Evolutionary conservation across 2,329 filamentous ascomycete genomes (phyloP).

Genomic region (Talaromyces funiculosus): DNA sequence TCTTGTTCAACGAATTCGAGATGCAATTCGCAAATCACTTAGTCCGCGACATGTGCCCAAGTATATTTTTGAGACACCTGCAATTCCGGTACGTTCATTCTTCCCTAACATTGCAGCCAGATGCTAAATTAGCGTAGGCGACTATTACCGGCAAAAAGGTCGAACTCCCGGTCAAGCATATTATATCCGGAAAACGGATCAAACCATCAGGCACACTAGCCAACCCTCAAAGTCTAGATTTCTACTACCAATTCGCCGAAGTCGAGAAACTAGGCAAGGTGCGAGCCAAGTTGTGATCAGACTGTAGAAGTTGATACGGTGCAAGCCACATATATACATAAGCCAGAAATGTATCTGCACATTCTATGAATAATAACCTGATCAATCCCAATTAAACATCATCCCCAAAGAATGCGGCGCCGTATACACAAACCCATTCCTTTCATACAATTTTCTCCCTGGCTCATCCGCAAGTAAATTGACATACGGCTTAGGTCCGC

Average conservation of each 20-base stretch:
- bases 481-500: constrained; percentile 36
- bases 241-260: constrained; percentile 72
- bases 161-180: constrained; percentile 77
- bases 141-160: constrained; percentile 74
- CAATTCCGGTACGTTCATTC: constrained; percentile 64
- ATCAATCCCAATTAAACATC: constrained; percentile 20
- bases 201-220: constrained; percentile 70
- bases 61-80: constrained; percentile 72
- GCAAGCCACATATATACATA: neutral
- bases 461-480: constrained; percentile 44
- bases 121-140: constrained; percentile 46
- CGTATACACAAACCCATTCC: constrained; percentile 44
- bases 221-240: constrained; percentile 70
- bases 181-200: constrained; percentile 67
- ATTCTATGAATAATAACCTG: neutral
- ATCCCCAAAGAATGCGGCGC: constrained; percentile 36
- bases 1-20: constrained; percentile 57
- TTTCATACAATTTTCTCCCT: constrained; percentile 42
- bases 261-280: constrained; percentile 55
- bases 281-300: constrained; percentile 1
- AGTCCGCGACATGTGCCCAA: constrained; percentile 71
- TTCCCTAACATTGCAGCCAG: too few relatives aligned
- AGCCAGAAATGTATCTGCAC: neutral
- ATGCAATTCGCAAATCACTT: constrained; percentile 59
- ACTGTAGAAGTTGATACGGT: neutral